These are phyloP conservation scores for Penicillium alfredii DNA, from an alignment of 495 filamentous ascomycete species.

Conservation along the genomic window DNA sequence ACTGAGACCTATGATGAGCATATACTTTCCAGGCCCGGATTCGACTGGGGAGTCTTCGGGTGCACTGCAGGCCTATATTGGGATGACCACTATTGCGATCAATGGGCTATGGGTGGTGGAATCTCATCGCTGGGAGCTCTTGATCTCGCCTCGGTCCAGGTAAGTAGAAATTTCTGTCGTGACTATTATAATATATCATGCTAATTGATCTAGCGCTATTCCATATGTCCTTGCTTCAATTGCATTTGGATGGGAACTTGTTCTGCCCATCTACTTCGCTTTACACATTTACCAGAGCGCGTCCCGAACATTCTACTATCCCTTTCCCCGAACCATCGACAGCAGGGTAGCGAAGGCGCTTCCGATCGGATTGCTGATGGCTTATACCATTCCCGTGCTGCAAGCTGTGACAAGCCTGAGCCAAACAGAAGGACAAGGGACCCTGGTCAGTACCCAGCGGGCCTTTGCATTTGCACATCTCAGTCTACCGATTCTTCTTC, in stretches of 20 bases:
- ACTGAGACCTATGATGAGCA: not conserved
- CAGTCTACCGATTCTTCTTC: not conserved
- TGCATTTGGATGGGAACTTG: not conserved
- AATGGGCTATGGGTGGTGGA: constrained; percentile 11
- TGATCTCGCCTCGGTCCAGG: not conserved
- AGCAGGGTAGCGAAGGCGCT: not conserved
- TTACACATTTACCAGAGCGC: constrained; percentile 2
- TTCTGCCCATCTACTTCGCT: constrained; percentile 5
- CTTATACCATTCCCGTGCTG: not conserved
- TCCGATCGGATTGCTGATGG: not conserved
- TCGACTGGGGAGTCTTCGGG: not conserved
- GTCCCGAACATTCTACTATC: constrained; percentile 7
- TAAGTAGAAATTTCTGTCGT: not conserved
- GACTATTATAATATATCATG: not conserved
- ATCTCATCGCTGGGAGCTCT: not conserved
- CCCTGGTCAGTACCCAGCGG: not conserved
- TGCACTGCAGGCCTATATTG: not conserved
- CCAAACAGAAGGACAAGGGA: not conserved
- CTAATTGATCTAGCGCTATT: not conserved
- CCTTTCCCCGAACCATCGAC: constrained; percentile 5
- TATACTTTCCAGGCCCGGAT: not conserved
- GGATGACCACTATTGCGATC: not conserved
- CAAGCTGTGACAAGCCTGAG: not conserved
- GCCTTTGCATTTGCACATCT: not conserved
- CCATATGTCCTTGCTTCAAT: constrained; percentile 1